These are phyloP conservation scores for Ploettnerulaceae sp. DNA, from an alignment of 2,329 filamentous ascomycete species.

Conservation along the genomic window DNA sequence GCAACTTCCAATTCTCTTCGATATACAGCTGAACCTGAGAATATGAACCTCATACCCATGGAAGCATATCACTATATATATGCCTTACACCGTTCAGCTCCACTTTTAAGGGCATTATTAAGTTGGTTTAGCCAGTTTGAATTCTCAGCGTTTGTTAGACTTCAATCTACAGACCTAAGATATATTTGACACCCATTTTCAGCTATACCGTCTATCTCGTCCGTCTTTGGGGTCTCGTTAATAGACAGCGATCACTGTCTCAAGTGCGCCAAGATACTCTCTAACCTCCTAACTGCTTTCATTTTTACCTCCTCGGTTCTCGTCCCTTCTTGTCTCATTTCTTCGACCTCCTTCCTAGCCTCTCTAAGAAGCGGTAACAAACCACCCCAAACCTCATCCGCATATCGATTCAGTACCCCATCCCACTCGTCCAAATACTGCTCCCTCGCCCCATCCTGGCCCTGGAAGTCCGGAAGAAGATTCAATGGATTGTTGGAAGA, in stretches of 20 bases:
- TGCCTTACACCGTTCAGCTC: too few relatives aligned
- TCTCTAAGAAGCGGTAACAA: constrained; percentile 50
- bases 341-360: constrained; percentile 51
- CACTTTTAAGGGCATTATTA: too few relatives aligned
- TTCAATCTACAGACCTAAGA: too few relatives aligned
- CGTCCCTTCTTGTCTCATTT: constrained; percentile 25
- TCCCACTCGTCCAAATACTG: constrained; percentile 56
- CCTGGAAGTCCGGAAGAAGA: constrained; percentile 19
- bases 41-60: too few relatives aligned
- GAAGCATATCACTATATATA: too few relatives aligned
- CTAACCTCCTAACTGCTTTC: constrained; percentile 12
- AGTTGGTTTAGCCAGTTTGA: too few relatives aligned
- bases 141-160: too few relatives aligned
- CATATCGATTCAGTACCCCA: constrained; percentile 51
- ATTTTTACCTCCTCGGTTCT: constrained; percentile 1
- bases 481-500: constrained; percentile 24
- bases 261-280: constrained; percentile 13
- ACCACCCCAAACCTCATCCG: constrained; percentile 66
- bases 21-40: too few relatives aligned
- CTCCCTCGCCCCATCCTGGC: constrained; percentile 31
- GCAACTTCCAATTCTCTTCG: too few relatives aligned
- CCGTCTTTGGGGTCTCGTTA: not conserved
- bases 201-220: too few relatives aligned
- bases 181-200: too few relatives aligned
- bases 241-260: constrained; percentile 3